Conservation (phyloP, 2,329 filamentous ascomycete species). For the Atkinsonella texensis region DNA sequence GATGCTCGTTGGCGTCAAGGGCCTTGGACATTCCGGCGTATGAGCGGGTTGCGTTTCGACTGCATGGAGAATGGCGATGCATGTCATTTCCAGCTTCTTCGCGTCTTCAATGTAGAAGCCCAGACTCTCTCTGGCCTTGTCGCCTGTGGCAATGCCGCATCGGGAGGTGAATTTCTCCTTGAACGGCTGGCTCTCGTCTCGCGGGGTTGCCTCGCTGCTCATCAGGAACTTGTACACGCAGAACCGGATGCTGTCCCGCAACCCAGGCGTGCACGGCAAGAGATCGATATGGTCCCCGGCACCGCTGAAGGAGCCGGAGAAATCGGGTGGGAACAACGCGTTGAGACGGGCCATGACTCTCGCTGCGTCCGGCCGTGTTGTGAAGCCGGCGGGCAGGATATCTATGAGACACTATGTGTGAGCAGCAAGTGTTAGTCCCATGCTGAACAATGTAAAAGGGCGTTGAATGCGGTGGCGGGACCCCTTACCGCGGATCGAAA, state of each 20-base stretch:
- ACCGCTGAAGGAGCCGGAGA: slow-evolving; percentile 10
- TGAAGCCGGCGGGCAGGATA: slow-evolving; percentile 2
- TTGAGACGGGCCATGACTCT: slow-evolving; percentile 24
- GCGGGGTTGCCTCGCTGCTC: slow-evolving; percentile 11
- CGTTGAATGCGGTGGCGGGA: neutral
- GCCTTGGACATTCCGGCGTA: neutral
- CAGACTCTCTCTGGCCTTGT: slow-evolving; percentile 16
- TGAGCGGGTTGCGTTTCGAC: slow-evolving; percentile 6
- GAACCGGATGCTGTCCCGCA: slow-evolving; percentile 25
- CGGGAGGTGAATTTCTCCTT: slow-evolving; percentile 20
- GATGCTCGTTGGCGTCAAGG: slow-evolving; percentile 7
- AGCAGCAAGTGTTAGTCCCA: neutral
- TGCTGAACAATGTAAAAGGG: neutral
- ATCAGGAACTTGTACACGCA: slow-evolving; percentile 23
- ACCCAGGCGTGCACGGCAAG: slow-evolving; percentile 17
- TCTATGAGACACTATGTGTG: slow-evolving; percentile 2
- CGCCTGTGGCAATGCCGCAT: slow-evolving; percentile 21
- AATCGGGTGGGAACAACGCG: slow-evolving; percentile 20
- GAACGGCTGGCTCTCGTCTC: slow-evolving; percentile 13
- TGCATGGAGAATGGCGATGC: slow-evolving; percentile 14
- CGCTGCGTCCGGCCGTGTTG: slow-evolving; percentile 7
- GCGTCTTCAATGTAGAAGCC: slow-evolving; percentile 20
- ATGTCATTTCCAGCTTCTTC: slow-evolving; percentile 22
- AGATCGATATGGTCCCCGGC: slow-evolving; percentile 14
- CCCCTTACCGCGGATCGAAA: slow-evolving; percentile 21